These are phyloP conservation scores for Cucurbitaria berberidis DNA, from an alignment of 2,329 filamentous ascomycete genomes.

Conservation along the genomic window DNA sequence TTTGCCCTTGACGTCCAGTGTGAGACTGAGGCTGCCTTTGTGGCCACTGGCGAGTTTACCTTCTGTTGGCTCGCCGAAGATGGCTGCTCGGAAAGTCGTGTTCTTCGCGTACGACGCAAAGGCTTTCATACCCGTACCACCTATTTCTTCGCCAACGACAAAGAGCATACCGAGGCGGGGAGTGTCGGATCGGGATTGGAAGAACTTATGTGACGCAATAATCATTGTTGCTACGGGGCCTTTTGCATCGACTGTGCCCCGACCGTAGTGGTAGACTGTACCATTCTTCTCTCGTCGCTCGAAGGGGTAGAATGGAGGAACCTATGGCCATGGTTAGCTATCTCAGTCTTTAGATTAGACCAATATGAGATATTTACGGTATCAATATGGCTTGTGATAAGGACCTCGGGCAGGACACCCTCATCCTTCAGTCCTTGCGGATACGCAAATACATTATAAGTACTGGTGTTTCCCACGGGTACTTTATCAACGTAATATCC, in stretches of 20 bases:
- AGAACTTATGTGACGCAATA: constrained; percentile 64
- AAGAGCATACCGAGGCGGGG: constrained; percentile 56
- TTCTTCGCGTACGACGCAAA: constrained; percentile 45
- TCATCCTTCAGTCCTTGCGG: constrained; percentile 41
- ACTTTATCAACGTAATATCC: constrained; percentile 57
- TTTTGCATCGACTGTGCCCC: constrained; percentile 70
- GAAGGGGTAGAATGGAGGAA: constrained; percentile 71
- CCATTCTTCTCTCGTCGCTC: constrained; percentile 55
- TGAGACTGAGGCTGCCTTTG: constrained; percentile 77
- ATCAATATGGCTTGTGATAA: constrained; percentile 83
- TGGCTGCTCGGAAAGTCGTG: constrained; percentile 67
- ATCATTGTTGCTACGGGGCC: constrained; percentile 71
- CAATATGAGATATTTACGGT: constrained; percentile 47
- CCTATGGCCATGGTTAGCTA: constrained; percentile 7
- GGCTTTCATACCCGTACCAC: constrained; percentile 77
- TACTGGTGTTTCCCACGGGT: constrained; percentile 48
- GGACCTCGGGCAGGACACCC: constrained; percentile 58
- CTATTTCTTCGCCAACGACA: constrained; percentile 80
- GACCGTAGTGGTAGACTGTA: constrained; percentile 63
- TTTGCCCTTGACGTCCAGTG: constrained; percentile 70
- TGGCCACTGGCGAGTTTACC: constrained; percentile 84
- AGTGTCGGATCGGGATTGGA: constrained; percentile 51
- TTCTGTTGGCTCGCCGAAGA: constrained; percentile 93
- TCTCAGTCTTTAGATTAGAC: background rate
- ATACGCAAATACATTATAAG: constrained; percentile 80